These are phyloP conservation scores for Mycena venus DNA, from an alignment of 768 basidiomycete species.

Conservation along the genomic window DNA sequence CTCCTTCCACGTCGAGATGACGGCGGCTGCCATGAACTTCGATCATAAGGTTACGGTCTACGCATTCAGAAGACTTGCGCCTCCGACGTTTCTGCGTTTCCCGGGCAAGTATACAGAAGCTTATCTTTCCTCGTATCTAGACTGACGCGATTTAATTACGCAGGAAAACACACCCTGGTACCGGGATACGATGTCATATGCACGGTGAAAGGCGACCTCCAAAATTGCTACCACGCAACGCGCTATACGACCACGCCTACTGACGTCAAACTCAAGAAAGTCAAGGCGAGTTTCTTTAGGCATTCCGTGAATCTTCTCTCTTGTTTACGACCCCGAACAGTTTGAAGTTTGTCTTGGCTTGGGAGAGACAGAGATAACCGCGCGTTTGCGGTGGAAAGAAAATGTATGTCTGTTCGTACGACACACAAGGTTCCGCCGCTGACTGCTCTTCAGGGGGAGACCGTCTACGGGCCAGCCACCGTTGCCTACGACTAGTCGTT, in stretches of 20 bases:
- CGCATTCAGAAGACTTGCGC: constrained; percentile 26
- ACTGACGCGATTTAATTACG: not conserved
- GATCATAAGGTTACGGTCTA: constrained; percentile 6
- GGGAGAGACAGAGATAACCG: constrained; percentile 37
- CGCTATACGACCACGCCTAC: not conserved
- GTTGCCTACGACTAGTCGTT: constrained; percentile 28
- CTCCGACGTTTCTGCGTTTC: constrained; percentile 27
- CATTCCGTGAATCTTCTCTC: not conserved
- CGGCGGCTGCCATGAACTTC: not conserved
- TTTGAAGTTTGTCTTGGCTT: constrained; percentile 33
- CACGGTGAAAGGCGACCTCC: constrained; percentile 20
- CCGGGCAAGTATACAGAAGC: constrained; percentile 13
- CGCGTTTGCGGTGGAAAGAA: constrained; percentile 35
- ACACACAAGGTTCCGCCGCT: not conserved
- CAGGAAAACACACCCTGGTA: constrained; percentile 16
- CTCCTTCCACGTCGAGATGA: not conserved
- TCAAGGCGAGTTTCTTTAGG: not conserved
- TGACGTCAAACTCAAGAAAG: not conserved
- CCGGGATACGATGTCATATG: constrained; percentile 35
- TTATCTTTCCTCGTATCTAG: not conserved
- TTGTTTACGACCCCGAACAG: not conserved
- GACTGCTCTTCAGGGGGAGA: constrained; percentile 3
- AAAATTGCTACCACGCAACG: constrained; percentile 12
- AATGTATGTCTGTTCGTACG: constrained; percentile 20
- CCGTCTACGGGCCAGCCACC: constrained; percentile 34